A percentile compares a stretch with the other conserved stretches of the same genome.
phyloP scores from a whole-genome alignment of 768 basidiomycete genomes.

The Boletus subparvulus region DNA sequence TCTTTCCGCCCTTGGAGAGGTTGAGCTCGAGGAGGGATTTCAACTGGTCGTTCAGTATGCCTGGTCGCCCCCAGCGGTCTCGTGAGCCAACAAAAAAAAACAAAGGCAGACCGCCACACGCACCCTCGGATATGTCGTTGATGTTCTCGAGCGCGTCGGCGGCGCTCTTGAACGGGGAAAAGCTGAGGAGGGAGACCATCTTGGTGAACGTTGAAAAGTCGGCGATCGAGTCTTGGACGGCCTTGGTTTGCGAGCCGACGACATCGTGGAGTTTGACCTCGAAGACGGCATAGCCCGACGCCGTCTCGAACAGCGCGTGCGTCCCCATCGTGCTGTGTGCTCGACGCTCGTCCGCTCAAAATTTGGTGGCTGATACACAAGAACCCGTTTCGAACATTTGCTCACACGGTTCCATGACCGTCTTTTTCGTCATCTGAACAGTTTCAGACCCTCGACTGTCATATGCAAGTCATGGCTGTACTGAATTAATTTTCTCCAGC shows the following conservation, averaged over 20 bases:
- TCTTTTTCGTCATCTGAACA: background rate
- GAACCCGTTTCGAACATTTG: background rate
- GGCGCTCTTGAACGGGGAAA: constrained; percentile 91
- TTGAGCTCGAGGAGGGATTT: constrained; percentile 85
- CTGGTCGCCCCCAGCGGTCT: constrained; percentile 37
- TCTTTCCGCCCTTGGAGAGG: constrained; percentile 67
- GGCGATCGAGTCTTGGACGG: constrained; percentile 81
- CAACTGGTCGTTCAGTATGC: constrained; percentile 82
- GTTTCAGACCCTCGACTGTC: background rate
- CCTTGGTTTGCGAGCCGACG: constrained; percentile 74
- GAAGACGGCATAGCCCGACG: constrained; percentile 93
- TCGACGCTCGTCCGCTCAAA: constrained; percentile 29
- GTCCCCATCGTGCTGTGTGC: constrained; percentile 53
- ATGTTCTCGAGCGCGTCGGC: constrained; percentile 93
- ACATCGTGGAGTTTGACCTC: constrained; percentile 85
- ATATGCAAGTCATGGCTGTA: constrained; percentile 1
- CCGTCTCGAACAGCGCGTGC: constrained; percentile 89
- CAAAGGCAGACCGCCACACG: constrained; percentile 20
- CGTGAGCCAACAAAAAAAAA: background rate
- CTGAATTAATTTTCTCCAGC: background rate
- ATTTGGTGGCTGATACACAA: constrained; percentile 15
- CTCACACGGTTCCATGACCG: constrained; percentile 7
- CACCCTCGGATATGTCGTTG: constrained; percentile 95
- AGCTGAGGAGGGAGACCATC: constrained; percentile 89
- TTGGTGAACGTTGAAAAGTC: constrained; percentile 88